Evolutionary conservation across 139 green algal species (phyloP).

Genomic region (Parachlorella kessleri): DNA sequence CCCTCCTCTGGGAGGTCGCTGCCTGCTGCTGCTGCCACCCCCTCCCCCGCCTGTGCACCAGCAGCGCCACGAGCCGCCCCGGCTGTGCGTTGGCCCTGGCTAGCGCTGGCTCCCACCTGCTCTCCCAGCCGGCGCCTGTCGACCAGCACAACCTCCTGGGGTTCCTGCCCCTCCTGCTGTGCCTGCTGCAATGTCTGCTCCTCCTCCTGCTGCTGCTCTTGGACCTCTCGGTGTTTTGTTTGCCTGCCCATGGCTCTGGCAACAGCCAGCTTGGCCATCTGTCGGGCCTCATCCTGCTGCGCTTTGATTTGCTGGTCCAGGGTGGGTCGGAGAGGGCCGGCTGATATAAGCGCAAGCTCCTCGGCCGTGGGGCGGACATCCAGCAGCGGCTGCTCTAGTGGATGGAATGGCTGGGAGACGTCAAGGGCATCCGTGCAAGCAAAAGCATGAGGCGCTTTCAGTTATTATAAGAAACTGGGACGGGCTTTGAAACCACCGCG

Average conservation of each 20-base stretch:
- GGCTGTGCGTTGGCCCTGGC: too few relatives aligned
- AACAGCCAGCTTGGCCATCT: neutral
- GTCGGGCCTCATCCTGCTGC: neutral
- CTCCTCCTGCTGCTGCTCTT: neutral
- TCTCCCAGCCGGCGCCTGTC: too few relatives aligned
- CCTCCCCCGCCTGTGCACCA: too few relatives aligned
- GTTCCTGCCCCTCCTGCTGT: neutral
- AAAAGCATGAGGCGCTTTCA: too few relatives aligned
- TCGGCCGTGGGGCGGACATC: neutral
- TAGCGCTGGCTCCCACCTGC: too few relatives aligned
- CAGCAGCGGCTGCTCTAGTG: neutral
- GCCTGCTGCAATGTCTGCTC: neutral
- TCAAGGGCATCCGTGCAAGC: constrained; percentile 14
- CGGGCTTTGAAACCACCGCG: too few relatives aligned
- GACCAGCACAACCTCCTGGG: too few relatives aligned
- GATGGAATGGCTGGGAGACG: neutral
- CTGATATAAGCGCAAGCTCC: neutral
- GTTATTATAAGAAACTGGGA: too few relatives aligned
- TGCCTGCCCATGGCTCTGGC: neutral
- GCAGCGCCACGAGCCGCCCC: too few relatives aligned
- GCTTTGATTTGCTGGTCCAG: neutral
- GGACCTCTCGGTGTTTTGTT: neutral
- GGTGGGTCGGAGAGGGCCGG: neutral
- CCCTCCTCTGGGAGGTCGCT: too few relatives aligned
- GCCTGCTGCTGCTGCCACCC: too few relatives aligned